These are phyloP conservation scores for Rhizopogon vinicolor DNA, from an alignment of 768 basidiomycete genomes.

Conservation along the genomic window DNA sequence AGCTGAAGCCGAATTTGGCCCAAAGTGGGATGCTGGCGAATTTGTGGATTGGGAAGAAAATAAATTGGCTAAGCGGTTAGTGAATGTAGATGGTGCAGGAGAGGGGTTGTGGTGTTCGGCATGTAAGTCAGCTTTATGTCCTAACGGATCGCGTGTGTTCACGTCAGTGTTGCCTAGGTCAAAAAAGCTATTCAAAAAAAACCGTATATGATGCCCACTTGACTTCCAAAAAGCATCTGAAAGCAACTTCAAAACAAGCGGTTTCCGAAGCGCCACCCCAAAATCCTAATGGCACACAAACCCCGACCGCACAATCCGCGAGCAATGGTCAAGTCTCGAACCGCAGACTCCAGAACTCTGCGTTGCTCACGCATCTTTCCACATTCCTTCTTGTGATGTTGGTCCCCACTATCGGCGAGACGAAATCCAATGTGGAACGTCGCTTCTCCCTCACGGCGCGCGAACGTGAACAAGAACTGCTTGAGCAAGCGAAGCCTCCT, in stretches of 20 bases:
- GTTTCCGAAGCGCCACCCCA: constrained; percentile 29
- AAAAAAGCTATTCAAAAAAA: constrained; percentile 93
- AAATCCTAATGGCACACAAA: constrained; percentile 28
- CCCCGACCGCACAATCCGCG: constrained; percentile 27
- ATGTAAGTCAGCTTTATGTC: constrained; percentile 51
- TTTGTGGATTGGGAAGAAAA: constrained; percentile 69
- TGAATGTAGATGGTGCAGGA: constrained; percentile 39
- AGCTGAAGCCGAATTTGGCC: constrained; percentile 66
- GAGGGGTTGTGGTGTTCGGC: constrained; percentile 91
- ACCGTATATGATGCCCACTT: constrained; percentile 97
- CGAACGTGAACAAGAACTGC: constrained; percentile 90
- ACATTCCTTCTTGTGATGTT: constrained; percentile 65
- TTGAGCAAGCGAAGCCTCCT: constrained; percentile 61
- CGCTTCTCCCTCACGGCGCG: constrained; percentile 95
- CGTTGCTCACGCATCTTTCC: constrained; percentile 66
- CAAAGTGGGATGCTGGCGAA: constrained; percentile 75
- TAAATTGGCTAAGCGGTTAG: constrained; percentile 30
- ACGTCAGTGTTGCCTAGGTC: constrained; percentile 48
- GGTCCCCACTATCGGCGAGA: constrained; percentile 70
- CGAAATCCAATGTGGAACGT: constrained; percentile 94
- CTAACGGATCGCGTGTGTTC: constrained; percentile 2
- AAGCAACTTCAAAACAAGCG: constrained; percentile 77
- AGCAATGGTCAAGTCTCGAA: constrained; percentile 26
- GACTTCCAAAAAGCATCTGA: constrained; percentile 93
- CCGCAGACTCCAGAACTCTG: constrained; percentile 58